Percentiles rank a stretch among this genome's conserved stretches.
Evolutionary conservation across 2,329 filamentous ascomycete species (phyloP).

Genomic region (Colletotrichum godetiae): DNA sequence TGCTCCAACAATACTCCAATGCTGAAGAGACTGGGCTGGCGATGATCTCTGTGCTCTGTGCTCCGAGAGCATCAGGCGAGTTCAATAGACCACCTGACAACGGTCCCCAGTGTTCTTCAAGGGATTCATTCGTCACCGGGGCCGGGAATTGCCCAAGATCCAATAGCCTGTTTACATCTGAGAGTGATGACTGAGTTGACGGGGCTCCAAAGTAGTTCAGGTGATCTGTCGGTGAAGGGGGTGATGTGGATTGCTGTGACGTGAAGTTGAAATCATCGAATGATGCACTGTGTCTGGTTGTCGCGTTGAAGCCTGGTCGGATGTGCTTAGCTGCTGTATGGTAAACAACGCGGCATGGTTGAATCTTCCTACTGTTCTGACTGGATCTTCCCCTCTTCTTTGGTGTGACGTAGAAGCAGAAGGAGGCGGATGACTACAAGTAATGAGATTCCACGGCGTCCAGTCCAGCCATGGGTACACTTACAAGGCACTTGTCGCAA

Average conservation of each 20-base stretch:
- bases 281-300: background rate
- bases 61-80: background rate
- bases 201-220: no score
- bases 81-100: background rate
- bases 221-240: background rate
- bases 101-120: background rate
- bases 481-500: conserved; percentile 17
- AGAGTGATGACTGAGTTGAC: background rate
- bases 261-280: background rate
- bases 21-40: background rate
- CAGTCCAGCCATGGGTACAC: background rate
- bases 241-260: background rate
- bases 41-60: background rate
- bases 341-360: background rate
- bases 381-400: conserved; percentile 17
- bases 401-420: conserved; percentile 11
- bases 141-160: background rate
- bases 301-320: background rate
- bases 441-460: background rate
- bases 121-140: background rate
- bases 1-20: background rate
- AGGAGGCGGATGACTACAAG: background rate
- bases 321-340: background rate
- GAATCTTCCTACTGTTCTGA: background rate
- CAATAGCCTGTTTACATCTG: no score